Evolutionary conservation across 2,329 filamentous ascomycete genomes (phyloP).

Genomic region (Fusarium sacchari): DNA sequence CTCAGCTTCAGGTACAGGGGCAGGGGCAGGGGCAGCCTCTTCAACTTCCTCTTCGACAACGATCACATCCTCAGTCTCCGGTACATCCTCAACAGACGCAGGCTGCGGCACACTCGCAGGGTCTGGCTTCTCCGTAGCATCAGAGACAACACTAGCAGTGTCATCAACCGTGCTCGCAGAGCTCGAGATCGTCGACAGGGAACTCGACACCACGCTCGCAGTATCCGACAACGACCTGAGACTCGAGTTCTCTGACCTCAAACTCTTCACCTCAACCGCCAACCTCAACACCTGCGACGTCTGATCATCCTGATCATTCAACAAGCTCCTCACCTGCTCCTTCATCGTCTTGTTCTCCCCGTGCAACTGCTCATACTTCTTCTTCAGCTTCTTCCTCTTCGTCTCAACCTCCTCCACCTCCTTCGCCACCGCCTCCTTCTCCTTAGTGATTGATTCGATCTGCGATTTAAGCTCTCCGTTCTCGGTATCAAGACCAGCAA

Average conservation of each 20-base stretch:
- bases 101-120: conserved; percentile 19
- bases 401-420: conserved; percentile 37
- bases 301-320: conserved; percentile 40
- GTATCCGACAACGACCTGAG: conserved; percentile 33
- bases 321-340: conserved; percentile 30
- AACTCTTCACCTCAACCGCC: conserved; percentile 33
- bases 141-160: conserved; percentile 26
- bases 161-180: conserved; percentile 23
- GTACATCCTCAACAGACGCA: conserved; percentile 23
- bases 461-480: conserved; percentile 40
- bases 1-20: background rate
- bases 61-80: conserved; percentile 14
- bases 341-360: conserved; percentile 31
- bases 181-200: conserved; percentile 31
- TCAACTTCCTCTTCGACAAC: conserved; percentile 7
- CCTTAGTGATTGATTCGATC: conserved; percentile 38
- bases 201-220: conserved; percentile 36
- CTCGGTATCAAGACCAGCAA: conserved; percentile 35
- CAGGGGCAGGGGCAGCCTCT: background rate
- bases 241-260: conserved; percentile 39
- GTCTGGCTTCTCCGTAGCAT: conserved; percentile 40
- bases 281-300: conserved; percentile 38
- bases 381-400: conserved; percentile 41
- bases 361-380: conserved; percentile 34
- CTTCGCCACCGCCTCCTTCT: conserved; percentile 37